Base-by-base conservation (phyloP, 805 yeast species). In the Kluyveromyces aestuarii region DNA sequence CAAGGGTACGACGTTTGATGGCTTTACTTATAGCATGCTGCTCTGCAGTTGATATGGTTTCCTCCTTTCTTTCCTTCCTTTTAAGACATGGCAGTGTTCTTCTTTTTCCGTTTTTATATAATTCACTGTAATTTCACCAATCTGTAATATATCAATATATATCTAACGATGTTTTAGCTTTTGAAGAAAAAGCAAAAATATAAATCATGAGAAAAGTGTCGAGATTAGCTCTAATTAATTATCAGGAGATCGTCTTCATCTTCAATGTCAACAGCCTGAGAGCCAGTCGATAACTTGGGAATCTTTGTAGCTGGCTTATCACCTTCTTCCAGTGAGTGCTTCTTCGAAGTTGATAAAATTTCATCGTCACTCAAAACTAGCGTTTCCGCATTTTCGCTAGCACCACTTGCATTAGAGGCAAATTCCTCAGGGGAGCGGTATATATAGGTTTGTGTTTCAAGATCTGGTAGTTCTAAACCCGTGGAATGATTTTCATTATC, bases 401-500 rank as follows among this genome's bases (percentile, higher is more conserved):
- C 14, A 4, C 10, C 13, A 8, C 13, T 19, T 17, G 40, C 7
- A 37, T 4, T n/a, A 11, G 40, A 8, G 18, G n/a, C 18, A 6
- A 54, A 38, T 4, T 69, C 68, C 9, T 70, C 63, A 35, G 45
- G 39, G 17, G 45, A 43, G 10, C 33, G 39, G 33, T 43, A 43
- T 13, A 27, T 43, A 33, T 43, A 43, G n/a, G 45, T 43, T n/a
- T 33, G 14, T 43, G 38, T 43, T 5, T 55, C 57, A n/a, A 71
- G 37, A 33, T 62, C 63, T 8, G 74, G 74, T 11, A 71, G 48
- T 6, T 37, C 42, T 8, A 68, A 50, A 14, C 53, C 52, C n/a
- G 41, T 21, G 6, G 47, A 49, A 4, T 37, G n/a, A 10, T 30
- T 50, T 8, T 57, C 52, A 11, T 45, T 45, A 30, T 59, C 60